Evolutionary conservation across 2,329 filamentous ascomycete species (phyloP).

Genomic region (Colletotrichum karsti): DNA sequence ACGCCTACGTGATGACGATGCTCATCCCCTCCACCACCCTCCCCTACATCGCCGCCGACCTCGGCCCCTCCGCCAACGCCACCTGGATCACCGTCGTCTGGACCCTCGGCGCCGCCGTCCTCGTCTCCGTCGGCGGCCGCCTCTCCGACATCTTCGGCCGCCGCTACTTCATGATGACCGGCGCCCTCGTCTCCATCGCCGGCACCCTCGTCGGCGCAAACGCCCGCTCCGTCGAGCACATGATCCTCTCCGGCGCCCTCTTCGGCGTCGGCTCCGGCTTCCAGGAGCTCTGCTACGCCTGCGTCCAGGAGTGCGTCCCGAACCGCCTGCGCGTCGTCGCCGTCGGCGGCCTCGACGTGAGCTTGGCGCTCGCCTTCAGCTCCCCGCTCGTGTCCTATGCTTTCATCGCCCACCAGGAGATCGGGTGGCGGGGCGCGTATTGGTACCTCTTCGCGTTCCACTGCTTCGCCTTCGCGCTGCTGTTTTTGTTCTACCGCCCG

Average conservation of each 20-base stretch:
- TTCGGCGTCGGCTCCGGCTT: conserved; percentile 50
- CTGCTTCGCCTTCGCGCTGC: conserved; percentile 31
- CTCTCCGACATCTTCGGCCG: conserved; percentile 50
- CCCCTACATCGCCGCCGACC: conserved; percentile 42
- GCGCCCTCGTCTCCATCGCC: conserved; percentile 41
- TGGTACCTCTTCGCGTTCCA: conserved; percentile 35
- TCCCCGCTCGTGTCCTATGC: conserved; percentile 42
- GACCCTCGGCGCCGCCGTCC: conserved; percentile 41
- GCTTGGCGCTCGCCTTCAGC: conserved; percentile 36
- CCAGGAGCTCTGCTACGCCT: conserved; percentile 47
- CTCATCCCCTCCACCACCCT: conserved; percentile 43
- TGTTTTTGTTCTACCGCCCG: conserved; percentile 42
- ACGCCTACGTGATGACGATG: conserved; percentile 45
- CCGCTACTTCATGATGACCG: conserved; percentile 46
- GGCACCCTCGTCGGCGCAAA: conserved; percentile 49
- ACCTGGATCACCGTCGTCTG: conserved; percentile 45
- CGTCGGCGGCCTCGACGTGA: conserved; percentile 43
- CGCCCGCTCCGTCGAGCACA: conserved; percentile 45
- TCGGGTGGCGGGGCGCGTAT: conserved; percentile 33
- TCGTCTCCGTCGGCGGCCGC: conserved; percentile 43
- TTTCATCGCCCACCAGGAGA: conserved; percentile 35
- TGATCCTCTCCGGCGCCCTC: conserved; percentile 48
- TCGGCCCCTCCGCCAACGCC: conserved; percentile 42
- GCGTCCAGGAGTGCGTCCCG: conserved; percentile 46
- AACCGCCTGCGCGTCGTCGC: conserved; percentile 45